Base-by-base conservation (phyloP, 2,329 filamentous ascomycete genomes). In the Ophiostoma piceae region DNA sequence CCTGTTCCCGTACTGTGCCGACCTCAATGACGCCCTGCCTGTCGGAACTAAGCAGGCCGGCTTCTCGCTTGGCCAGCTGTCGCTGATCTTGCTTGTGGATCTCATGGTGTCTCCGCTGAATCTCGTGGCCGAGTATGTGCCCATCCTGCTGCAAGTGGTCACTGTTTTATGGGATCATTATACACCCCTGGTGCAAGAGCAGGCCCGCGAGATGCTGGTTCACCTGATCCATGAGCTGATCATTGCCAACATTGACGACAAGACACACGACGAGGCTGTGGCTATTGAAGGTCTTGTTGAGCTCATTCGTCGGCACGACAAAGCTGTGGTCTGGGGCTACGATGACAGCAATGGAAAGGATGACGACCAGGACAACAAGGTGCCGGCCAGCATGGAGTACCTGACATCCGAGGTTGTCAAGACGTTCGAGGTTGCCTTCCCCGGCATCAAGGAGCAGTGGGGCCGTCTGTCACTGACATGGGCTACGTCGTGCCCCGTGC, bases 131-230 rank as follows among this genome's bases (percentile, higher is more conserved):
- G 92, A 97, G 66, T 91, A 91, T 74, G 86, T 98, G 2, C 92
- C 94, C 0, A 85, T 96, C 35, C 82, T 99, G 26, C 82, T 99
- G 16, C 95, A 99, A 78, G 92, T 97, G 9, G 90, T 97, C 5
- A 89, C 94, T 14, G 92, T 98, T 3, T 85, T 98, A 1, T 99
- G 95, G 95, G 96, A 99, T 77, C 94, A 98, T 76, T 97, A 99
- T 76, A 97, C 92, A 1, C 88, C 92, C 2, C 86, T 97, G 12
- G 95, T 99, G 1, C 94, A 98, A 78, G 95, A 98, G 74, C 94
- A 99, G 78, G 94, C 96, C 39, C 88, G 94, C 67, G 95, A 99
- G 79, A 97, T 99, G 94, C 86, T 99, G 19, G 94, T 99, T 1
- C 95, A 99, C 81, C 85, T 99, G 22, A 96, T 99, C 66, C 95